Evolutionary conservation across 495 filamentous ascomycete species (phyloP), one percentile per base, ranked within the genome.

Genomic region (Venustampulla echinocandica): DNA sequence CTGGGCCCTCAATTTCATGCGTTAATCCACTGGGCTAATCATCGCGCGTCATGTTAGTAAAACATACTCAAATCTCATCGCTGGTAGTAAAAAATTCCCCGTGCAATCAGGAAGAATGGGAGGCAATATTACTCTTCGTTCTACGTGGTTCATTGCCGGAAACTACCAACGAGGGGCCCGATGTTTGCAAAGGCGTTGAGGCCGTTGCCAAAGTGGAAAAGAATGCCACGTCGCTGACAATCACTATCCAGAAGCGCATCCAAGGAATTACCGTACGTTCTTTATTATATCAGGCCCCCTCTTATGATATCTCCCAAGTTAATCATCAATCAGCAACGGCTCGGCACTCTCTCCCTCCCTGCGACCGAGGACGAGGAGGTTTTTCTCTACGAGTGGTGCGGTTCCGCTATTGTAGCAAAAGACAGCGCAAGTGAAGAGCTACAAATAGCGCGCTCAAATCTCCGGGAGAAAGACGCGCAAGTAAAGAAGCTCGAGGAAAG

Each of bases 381-480:
- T 33, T 71, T 82, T 25, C 71, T 84, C 2, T 85, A 84, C 47
- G 79, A 85, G 40, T 93, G 87, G 88, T 74, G 77, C 28, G 72
- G 71, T 32, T 64, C 65, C 1, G 70, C 77, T 9, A 64, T 80
- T 0, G 55, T 64, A 2, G 14, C 50, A 1, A 46, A 25, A 10
- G 42, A 48, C 4, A 19, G 13, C 0, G 61, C 66, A 27, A 47
- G 54, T 2, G 58, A 76, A 3, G 64, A 71, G 45, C 64, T 68
- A 38, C 64, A 67, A 1, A 55, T 58, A 1, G 59, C 88, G 9
- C 70, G 73, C 37, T 47, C 61, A 13, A 69, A 64, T 45, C 60
- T 63, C 19, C 58, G 49, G 0, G 55, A 54, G 11, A 71, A 80
- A 33, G 69, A 76, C 33, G 49, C 64, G 3, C 69, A 64, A 6